Percentiles rank a stretch among this genome's conserved stretches.
Conservation (phyloP, 768 basidiomycete genomes). For the Termitomyces heimii region DNA sequence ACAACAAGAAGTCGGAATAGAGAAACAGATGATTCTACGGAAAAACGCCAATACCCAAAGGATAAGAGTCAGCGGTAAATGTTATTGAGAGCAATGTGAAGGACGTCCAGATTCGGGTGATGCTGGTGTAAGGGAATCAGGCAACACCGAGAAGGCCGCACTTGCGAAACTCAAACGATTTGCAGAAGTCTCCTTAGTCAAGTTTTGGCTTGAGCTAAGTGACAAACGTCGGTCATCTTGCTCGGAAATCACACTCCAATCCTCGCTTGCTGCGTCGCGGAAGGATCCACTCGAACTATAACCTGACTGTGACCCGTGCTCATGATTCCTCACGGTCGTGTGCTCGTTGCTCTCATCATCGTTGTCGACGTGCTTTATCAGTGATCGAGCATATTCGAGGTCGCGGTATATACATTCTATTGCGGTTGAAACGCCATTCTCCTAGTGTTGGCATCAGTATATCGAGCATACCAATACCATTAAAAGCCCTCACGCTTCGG, state of each 20-base stretch:
- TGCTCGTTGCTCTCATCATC: slow-evolving; percentile 30
- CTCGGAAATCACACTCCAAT: slow-evolving; percentile 87
- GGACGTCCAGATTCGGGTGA: slow-evolving; percentile 36
- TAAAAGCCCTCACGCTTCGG: slow-evolving; percentile 48
- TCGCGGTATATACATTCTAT: slow-evolving; percentile 96
- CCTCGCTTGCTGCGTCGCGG: slow-evolving; percentile 58
- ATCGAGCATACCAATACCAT: background rate
- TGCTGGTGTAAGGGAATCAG: slow-evolving; percentile 41
- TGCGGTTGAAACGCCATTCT: slow-evolving; percentile 91
- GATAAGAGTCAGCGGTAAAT: background rate
- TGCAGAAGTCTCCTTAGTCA: slow-evolving; percentile 26
- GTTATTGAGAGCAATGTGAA: slow-evolving; percentile 11
- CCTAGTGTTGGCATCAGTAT: slow-evolving; percentile 38
- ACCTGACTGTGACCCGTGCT: slow-evolving; percentile 35
- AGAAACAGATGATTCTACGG: slow-evolving; percentile 14
- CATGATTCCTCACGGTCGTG: slow-evolving; percentile 29
- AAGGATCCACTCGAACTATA: slow-evolving; percentile 54
- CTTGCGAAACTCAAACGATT: slow-evolving; percentile 63
- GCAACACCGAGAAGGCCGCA: slow-evolving; percentile 56
- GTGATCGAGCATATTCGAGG: slow-evolving; percentile 85
- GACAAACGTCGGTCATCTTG: slow-evolving; percentile 57
- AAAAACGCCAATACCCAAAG: slow-evolving; percentile 12
- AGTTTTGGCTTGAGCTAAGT: slow-evolving; percentile 43
- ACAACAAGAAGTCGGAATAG: slow-evolving; percentile 11
- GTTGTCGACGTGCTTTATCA: slow-evolving; percentile 59